Evolutionary conservation across 345 rosid genomes (phyloP), one percentile per base, ranked within the genome.

Genomic region (Populus deltoides): DNA sequence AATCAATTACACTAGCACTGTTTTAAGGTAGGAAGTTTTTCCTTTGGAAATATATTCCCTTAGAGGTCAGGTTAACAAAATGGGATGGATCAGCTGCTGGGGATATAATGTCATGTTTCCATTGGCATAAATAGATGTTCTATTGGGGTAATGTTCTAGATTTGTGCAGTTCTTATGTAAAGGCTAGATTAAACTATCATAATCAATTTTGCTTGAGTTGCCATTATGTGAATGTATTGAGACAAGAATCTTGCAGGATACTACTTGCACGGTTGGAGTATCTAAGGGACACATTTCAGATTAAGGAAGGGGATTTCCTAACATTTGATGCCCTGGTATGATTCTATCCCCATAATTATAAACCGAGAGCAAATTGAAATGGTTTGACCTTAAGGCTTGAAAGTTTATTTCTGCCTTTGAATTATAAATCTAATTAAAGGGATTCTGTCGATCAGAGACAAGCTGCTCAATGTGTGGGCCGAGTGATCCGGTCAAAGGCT

Each of bases 401-500:
- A 20, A 59, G 45, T 43, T 27, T 78, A 65, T 72, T 29, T 67
- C 24, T 66, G 35, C 53, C 36, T 79, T 55, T 18, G 71, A 69
- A 63, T 75, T 62, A 51, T 38, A 25, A 65, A 63, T 39, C 63
- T 83, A 36, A 55, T 24, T 67, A 24, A 70, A 82, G 11, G 62
- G 68, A 66, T 38, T 78, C 71, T 49, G 27, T 29, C 75, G 75
- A 83, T 83, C 91, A 93, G 99, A 92, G 99, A 82, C 98, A 96
- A 87, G 99, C 99, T 83, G 98, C 98, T 80, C 98, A 96, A 85
- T 93, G 97, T 78, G 99, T 96, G 20, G 99, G 99, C 43, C 88
- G 97, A 80, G 99, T 96, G 35, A 96, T 96, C 83, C 86, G 97
- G 78, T 96, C 98, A 65, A 96, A 96, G 85, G 98, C 99, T 66